phyloP scores from a whole-genome alignment of 257 asterid genomes.

The Plantago major region DNA sequence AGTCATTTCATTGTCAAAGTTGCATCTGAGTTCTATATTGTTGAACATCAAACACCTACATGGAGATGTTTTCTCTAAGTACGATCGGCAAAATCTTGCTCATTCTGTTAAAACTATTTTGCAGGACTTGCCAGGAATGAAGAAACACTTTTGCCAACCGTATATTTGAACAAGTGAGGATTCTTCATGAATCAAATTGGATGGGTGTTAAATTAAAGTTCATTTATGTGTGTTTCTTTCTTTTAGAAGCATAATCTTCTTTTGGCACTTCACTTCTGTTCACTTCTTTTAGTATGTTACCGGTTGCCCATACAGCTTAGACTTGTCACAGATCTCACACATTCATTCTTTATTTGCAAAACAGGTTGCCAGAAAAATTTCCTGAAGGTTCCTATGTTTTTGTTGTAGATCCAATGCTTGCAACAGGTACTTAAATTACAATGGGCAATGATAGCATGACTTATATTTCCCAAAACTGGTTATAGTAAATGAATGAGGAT shows the following conservation, averaged over 20 bases:
- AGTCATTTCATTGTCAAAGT: neutral
- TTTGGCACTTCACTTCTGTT: neutral
- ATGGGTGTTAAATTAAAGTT: constrained; percentile 3
- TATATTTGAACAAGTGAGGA: constrained; percentile 92
- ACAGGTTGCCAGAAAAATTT: constrained; percentile 85
- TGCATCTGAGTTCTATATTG: constrained; percentile 3
- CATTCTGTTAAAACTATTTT: constrained; percentile 18
- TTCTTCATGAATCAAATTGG: constrained; percentile 16
- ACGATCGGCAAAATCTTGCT: neutral
- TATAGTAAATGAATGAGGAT: neutral
- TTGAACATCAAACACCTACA: constrained; percentile 15
- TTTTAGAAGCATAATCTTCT: constrained; percentile 3
- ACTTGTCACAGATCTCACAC: constrained; percentile 11
- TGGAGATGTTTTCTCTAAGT: constrained; percentile 3
- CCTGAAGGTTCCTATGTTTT: constrained; percentile 81
- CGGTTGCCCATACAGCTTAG: constrained; percentile 6
- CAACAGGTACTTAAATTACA: constrained; percentile 59
- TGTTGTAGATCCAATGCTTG: constrained; percentile 95
- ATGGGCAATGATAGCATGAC: neutral
- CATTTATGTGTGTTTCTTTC: constrained; percentile 1
- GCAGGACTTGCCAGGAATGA: constrained; percentile 83
- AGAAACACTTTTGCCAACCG: constrained; percentile 82
- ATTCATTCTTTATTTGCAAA: constrained; percentile 10
- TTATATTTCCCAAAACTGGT: neutral
- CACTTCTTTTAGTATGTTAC: constrained; percentile 13